A percentile compares a stretch with the other conserved stretches of the same genome.
phyloP scores from a whole-genome alignment of 345 rosid genomes.

The Populus simonii region DNA sequence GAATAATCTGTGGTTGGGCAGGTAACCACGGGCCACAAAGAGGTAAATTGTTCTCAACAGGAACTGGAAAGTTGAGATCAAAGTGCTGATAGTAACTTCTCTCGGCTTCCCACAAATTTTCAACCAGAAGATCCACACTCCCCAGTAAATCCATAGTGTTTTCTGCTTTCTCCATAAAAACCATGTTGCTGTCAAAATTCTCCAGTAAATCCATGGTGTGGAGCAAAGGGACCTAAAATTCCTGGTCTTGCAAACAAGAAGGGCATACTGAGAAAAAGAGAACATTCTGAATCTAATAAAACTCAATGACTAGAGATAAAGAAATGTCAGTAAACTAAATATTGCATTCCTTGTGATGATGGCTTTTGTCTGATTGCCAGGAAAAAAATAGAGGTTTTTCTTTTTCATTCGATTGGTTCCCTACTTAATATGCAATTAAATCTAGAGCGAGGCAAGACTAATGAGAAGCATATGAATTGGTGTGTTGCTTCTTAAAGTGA shows the following conservation, averaged over 20 bases:
- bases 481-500: neutral
- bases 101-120: neutral
- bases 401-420: neutral
- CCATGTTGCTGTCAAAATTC: neutral
- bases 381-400: no score
- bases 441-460: neutral
- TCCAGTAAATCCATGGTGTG: neutral
- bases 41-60: neutral
- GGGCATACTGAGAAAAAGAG: neutral
- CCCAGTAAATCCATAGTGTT: neutral
- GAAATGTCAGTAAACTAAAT: neutral
- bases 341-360: neutral
- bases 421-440: neutral
- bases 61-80: neutral
- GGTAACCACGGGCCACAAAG: neutral
- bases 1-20: neutral
- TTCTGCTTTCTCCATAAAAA: neutral
- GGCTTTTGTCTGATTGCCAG: no score
- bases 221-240: neutral
- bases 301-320: neutral
- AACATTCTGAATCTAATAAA: neutral
- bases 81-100: neutral
- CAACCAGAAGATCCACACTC: neutral
- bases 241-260: neutral
- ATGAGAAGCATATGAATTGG: neutral